Conservation (phyloP, 1,284 basidiomycete species). For the Tilletia setariae region DNA sequence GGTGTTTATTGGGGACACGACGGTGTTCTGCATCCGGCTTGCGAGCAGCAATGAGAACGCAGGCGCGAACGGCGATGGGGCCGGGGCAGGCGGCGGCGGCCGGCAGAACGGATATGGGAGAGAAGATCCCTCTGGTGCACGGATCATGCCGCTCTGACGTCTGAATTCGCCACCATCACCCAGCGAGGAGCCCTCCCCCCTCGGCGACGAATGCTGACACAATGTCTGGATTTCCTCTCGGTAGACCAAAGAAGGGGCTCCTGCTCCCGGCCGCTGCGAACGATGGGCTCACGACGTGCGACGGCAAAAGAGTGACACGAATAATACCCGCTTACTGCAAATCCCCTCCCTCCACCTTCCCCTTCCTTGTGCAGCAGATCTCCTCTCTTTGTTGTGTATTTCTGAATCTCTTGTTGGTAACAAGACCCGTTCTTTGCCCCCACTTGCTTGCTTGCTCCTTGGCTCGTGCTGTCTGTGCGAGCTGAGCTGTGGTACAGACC, state of each 20-base stretch:
- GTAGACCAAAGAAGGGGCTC: no score
- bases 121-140: neutral
- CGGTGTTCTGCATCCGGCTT: constrained; percentile 44
- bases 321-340: neutral
- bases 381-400: no score
- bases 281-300: neutral
- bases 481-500: no score
- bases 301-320: neutral
- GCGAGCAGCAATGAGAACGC: constrained; percentile 3
- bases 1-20: constrained; percentile 45
- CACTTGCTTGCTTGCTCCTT: no score
- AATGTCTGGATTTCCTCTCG: no score
- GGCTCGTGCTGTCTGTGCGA: no score
- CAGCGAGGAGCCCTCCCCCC: no score
- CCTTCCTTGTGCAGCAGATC: no score
- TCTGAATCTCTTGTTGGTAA: no score
- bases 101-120: constrained; percentile 6
- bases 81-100: neutral
- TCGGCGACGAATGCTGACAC: no score
- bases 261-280: no score
- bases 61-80: neutral
- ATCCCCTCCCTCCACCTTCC: neutral
- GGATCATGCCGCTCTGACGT: constrained; percentile 8
- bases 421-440: no score
- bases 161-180: neutral